Evolutionary conservation across 73 alveolate genomes (phyloP), one percentile per base, ranked within the genome.

Genomic region (Symbiodinium natans): DNA sequence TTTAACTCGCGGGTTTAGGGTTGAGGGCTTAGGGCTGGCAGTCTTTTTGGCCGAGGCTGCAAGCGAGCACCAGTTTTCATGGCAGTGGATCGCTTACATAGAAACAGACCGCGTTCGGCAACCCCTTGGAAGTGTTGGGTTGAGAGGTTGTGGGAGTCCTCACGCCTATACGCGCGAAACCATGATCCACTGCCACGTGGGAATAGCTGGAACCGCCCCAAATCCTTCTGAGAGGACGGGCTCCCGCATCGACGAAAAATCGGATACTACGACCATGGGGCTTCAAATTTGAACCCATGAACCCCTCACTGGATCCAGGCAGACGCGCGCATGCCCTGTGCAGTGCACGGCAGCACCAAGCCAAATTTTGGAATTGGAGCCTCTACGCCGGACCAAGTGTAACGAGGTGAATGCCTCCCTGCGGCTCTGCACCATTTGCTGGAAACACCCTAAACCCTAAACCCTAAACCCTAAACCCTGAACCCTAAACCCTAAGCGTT

Each of bases 271-370:
- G 34, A 63, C 77, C 77, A 31, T 13, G 13, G 59, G 59, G 59
- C 13, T 46, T 27, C 77, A 63, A 63, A 27, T 63, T 27, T 27
- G 34, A 46, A 46, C 59, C 13, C 59, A 46, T 46, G 59, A 13
- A 46, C 59, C 77, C 36, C 31, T 63, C 77, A 27, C 77, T 63
- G 77, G 25, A 34, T 3, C 77, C 77, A 63, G 77, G 31, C 77
- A 63, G 77, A 63, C 31, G 34, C 77, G 77, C 77, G 77, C 77
- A 63, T 63, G 77, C 77, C 77, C 25, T 63, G 77, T 63, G 77
- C 77, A 11, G 77, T 63, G 77, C 77, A 63, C 77, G 77, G 77
- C 77, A 63, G 77, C 77, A 63, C 77, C 77, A 63, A 27, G 77
- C 77, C 77, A 63, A 63, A 23, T 63, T 63, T 63, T 63, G 77